Percentiles rank a stretch among this genome's conserved stretches.
Evolutionary conservation across 164 flowering plant genomes (phyloP).

Genomic region (Piper betle): DNA sequence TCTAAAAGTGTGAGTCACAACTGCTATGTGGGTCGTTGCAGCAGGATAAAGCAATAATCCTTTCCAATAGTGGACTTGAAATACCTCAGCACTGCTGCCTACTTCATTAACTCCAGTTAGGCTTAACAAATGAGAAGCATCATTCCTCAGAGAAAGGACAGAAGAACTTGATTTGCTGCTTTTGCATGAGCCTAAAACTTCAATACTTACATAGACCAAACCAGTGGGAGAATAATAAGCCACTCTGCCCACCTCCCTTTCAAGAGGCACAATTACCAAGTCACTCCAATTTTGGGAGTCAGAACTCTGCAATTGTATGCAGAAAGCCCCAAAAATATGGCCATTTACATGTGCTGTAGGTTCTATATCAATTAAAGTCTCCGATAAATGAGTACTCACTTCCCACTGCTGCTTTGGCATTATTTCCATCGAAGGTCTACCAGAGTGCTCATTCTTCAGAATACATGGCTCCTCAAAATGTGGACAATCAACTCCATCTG

Average conservation of each 20-base stretch:
- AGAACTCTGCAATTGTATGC: constrained; percentile 40
- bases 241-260: constrained; percentile 31
- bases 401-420: constrained; percentile 53
- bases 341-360: constrained; percentile 27
- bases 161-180: constrained; percentile 17
- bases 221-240: constrained; percentile 15
- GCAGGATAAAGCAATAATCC: constrained; percentile 63
- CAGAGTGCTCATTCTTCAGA: constrained; percentile 23
- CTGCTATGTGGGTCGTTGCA: constrained; percentile 41
- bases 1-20: constrained; percentile 20
- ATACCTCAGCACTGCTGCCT: constrained; percentile 18
- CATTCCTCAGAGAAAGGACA: constrained; percentile 42
- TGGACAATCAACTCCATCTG: constrained; percentile 6
- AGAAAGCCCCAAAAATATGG: constrained; percentile 37
- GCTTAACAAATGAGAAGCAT: constrained; percentile 32
- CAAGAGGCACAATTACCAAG: constrained; percentile 54
- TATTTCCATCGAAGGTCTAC: constrained; percentile 31
- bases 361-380: constrained; percentile 39
- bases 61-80: constrained; percentile 40
- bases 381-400: constrained; percentile 37
- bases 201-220: constrained; percentile 36
- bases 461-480: constrained; percentile 29
- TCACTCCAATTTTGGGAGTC: constrained; percentile 26
- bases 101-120: constrained; percentile 40
- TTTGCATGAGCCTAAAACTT: constrained; percentile 27